Percentiles rank a stretch among this genome's conserved stretches.
Evolutionary conservation across 2,329 filamentous ascomycete species (phyloP).

Genomic region (Lecanosticta acicola): DNA sequence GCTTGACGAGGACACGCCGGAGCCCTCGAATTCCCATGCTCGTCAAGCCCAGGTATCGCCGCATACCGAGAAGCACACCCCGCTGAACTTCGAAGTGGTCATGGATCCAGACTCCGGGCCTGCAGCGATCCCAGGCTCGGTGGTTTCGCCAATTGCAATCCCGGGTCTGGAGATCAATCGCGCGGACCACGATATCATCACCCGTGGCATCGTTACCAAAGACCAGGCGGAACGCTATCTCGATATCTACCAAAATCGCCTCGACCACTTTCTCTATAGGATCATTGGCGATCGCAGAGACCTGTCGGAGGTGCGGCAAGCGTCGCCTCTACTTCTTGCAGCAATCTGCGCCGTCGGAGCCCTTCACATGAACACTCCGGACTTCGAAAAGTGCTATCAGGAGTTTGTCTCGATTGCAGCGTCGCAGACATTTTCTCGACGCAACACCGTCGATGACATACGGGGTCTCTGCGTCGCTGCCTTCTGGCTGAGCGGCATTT

Average conservation of each 20-base stretch:
- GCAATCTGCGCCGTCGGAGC: conserved; percentile 35
- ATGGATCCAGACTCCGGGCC: conserved; percentile 37
- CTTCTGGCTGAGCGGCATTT: conserved; percentile 35
- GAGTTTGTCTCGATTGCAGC: conserved; percentile 29
- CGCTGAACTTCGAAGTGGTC: conserved; percentile 34
- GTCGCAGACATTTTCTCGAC: conserved; percentile 25
- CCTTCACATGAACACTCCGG: conserved; percentile 24
- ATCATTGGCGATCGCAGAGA: conserved; percentile 31
- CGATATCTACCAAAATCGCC: conserved; percentile 29
- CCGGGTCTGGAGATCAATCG: conserved; percentile 22
- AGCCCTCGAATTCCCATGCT: conserved; percentile 8
- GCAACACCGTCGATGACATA: conserved; percentile 27
- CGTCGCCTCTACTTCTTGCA: conserved; percentile 31
- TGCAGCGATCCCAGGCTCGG: conserved; percentile 31
- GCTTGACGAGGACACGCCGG: conserved; percentile 18
- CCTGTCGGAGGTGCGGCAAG: conserved; percentile 23
- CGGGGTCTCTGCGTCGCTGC: conserved; percentile 36
- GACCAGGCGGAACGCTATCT: conserved; percentile 28
- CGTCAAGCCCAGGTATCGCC: conserved; percentile 13
- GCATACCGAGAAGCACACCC: conserved; percentile 21
- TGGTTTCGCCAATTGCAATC: conserved; percentile 26
- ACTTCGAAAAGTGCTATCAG: conserved; percentile 30
- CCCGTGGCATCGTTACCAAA: conserved; percentile 23
- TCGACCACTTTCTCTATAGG: conserved; percentile 32
- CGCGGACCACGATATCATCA: conserved; percentile 28